Evolutionary conservation across 2,329 filamentous ascomycete species (phyloP).

Genomic region (Fusarium continuum): DNA sequence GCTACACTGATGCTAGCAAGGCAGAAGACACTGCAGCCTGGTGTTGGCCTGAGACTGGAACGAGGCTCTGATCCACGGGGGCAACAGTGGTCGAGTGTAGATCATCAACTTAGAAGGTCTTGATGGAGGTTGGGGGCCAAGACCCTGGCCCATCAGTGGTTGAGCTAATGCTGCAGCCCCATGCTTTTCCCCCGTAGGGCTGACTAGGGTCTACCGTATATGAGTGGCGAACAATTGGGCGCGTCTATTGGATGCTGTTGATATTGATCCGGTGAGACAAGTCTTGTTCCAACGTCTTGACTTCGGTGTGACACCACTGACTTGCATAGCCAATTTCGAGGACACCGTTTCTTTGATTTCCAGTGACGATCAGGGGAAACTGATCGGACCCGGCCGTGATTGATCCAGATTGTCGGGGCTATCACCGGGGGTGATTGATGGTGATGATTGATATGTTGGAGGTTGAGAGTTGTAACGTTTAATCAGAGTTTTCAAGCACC

Average conservation of each 20-base stretch:
- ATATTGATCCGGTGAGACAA: constrained; percentile 3
- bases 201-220: constrained; percentile 32
- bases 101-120: constrained; percentile 30
- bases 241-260: constrained; percentile 9
- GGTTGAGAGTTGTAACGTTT: constrained; percentile 10
- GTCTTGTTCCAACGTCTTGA: constrained; percentile 12
- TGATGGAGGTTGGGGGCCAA: constrained; percentile 37
- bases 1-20: constrained; percentile 36
- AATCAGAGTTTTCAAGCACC: constrained; percentile 12
- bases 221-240: constrained; percentile 27
- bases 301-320: constrained; percentile 14
- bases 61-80: constrained; percentile 29
- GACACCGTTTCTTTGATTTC: constrained; percentile 11
- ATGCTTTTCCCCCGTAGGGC: constrained; percentile 39
- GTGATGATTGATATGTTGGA: background rate
- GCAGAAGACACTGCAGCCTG: constrained; percentile 41
- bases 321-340: constrained; percentile 19
- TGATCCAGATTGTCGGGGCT: constrained; percentile 16
- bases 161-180: constrained; percentile 38
- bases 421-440: background rate
- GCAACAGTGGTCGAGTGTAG: constrained; percentile 29
- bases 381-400: constrained; percentile 16
- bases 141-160: constrained; percentile 37
- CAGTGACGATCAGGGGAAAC: constrained; percentile 1
- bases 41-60: constrained; percentile 32